Base-by-base conservation (phyloP, 2,329 filamentous ascomycete genomes). In the Pseudogymnoascus sp. region DNA sequence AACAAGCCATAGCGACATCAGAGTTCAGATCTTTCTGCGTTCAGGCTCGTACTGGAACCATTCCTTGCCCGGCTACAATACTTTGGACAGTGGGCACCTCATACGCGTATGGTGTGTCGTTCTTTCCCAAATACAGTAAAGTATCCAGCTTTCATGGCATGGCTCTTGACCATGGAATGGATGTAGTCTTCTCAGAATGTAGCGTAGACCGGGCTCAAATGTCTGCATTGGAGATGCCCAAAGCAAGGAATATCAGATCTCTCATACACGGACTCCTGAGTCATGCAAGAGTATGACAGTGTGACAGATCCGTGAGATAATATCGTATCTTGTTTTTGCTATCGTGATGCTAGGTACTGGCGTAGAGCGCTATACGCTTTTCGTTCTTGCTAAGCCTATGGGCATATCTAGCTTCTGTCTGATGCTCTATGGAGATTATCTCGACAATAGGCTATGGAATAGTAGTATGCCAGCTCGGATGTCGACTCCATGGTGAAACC, bases 331-430 rank as follows among this genome's bases (percentile, higher is more conserved):
- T 78, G 75, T 79, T 76, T 87, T 84, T 88, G 87, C 88, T 90
- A 90, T 86, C 86, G 83, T 86, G 83, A 85, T 85, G 85, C 86
- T 90, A 89, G 84, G 83, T 85, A 84, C 82, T 85, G 79, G 79
- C 79, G 78, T 80, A 77, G 80, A 81, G 81, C 80, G 81, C 82
- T 84, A 84, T 79, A 79, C 81, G 81, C 82, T 66, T 63, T 67
- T 75, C 79, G 77, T 78, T 77, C 78, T 79, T 39, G 34, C 60
- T 39, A 61, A 61, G 60, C 80, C 78, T 83, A 82, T 79, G 81
- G 80, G 79, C 79, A 75, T 72, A 68, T 68, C 67, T 68, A 69
- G 60, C 65, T 70, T 68, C 65, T 67, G 34, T 68, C 67, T 72
- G 71, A 80, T 81, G 83, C 80, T 84, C 83, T 87, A 86, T 85